Conservation (phyloP, 2,329 filamentous ascomycete species). For the Xylariaceae sp. region DNA sequence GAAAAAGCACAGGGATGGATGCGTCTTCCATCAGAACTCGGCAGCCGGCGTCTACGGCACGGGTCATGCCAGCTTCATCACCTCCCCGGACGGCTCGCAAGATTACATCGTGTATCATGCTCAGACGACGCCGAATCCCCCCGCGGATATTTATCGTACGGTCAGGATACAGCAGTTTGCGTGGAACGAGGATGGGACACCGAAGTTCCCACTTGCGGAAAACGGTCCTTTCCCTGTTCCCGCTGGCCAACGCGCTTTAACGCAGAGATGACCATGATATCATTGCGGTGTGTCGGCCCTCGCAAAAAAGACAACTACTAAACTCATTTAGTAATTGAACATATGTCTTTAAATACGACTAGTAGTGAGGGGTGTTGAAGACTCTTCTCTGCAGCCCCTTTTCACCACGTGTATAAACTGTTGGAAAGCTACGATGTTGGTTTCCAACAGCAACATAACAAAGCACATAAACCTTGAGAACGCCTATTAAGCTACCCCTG, state of each 20-base stretch:
- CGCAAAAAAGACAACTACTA: too few species aligned
- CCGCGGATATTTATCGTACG: slow-evolving; percentile 38
- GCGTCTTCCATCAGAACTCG: slow-evolving; percentile 42
- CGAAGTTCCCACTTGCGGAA: slow-evolving; percentile 38
- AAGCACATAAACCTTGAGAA: too few species aligned
- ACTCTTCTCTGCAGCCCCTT: too few species aligned
- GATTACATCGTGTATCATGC: slow-evolving; percentile 42
- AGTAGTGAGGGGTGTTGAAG: too few species aligned
- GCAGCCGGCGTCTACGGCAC: slow-evolving; percentile 37
- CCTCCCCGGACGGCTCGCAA: slow-evolving; percentile 39
- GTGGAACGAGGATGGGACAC: slow-evolving; percentile 41
- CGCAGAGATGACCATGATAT: slow-evolving; percentile 10
- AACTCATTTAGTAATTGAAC: too few species aligned
- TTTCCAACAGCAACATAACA: too few species aligned
- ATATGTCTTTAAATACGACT: too few species aligned
- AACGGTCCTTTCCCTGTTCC: slow-evolving; percentile 40
- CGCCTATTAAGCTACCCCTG: too few species aligned
- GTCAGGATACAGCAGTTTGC: slow-evolving; percentile 39
- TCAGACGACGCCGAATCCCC: slow-evolving; percentile 38
- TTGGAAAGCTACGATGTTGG: too few species aligned
- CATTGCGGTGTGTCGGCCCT: too few species aligned
- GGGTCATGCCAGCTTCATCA: slow-evolving; percentile 41
- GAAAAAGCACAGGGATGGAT: slow-evolving; percentile 39
- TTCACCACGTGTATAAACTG: too few species aligned
- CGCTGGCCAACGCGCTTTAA: slow-evolving; percentile 34